phyloP scores from a whole-genome alignment of 2,329 filamentous ascomycete genomes.

The Fusarium anthophilum region DNA sequence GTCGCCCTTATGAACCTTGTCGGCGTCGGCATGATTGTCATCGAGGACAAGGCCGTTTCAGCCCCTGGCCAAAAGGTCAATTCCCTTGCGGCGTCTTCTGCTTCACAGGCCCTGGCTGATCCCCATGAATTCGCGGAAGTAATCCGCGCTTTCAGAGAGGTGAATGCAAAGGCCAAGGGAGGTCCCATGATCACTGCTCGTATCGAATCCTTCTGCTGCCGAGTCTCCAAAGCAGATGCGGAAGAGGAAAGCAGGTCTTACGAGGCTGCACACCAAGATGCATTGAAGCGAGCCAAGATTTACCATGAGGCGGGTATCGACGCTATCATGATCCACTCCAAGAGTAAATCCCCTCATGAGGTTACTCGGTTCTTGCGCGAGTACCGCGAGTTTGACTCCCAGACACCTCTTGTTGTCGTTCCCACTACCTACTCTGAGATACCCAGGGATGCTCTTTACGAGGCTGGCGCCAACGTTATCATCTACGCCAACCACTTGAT shows the following conservation, averaged over 20 bases:
- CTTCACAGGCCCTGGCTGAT: slow-evolving; percentile 6
- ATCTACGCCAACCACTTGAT: slow-evolving; percentile 19
- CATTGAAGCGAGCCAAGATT: slow-evolving; percentile 5
- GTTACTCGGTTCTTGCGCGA: slow-evolving; percentile 9
- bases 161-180: not conserved
- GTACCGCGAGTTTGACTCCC: not conserved
- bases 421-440: not conserved
- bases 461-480: slow-evolving; percentile 15
- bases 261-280: not conserved
- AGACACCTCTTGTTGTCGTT: slow-evolving; percentile 3
- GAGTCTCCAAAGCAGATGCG: not conserved
- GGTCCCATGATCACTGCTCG: slow-evolving; percentile 1
- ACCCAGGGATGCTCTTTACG: not conserved
- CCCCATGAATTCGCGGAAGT: slow-evolving; percentile 7
- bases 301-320: slow-evolving; percentile 12
- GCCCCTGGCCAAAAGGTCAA: slow-evolving; percentile 18
- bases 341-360: slow-evolving; percentile 10
- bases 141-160: not conserved
- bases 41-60: slow-evolving; percentile 16
- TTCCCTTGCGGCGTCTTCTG: slow-evolving; percentile 13
- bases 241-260: not conserved
- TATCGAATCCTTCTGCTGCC: slow-evolving; percentile 1
- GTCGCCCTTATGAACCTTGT: slow-evolving; percentile 10
- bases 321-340: slow-evolving; percentile 22
- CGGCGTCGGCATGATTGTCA: slow-evolving; percentile 15